Conservation (phyloP, 1,284 basidiomycete genomes). For the Ustilago bromivora region DNA sequence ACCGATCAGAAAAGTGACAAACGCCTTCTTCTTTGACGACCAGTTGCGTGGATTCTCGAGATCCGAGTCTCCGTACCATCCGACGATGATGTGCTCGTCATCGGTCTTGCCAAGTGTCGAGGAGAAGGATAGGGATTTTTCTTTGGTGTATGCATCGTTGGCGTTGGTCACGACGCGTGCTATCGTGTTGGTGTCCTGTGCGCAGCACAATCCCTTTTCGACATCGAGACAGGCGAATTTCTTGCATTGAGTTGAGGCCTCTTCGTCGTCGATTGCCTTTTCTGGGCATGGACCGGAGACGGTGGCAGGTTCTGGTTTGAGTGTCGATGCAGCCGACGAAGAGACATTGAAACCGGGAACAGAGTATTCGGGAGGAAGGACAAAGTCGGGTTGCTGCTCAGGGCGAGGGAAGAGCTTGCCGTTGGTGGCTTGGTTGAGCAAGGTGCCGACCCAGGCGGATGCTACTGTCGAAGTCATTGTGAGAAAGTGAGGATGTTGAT, state of each 20-base stretch:
- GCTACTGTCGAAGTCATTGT: constrained; percentile 28
- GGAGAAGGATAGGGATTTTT: constrained; percentile 2
- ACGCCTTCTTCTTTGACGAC: constrained; percentile 46
- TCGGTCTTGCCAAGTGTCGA: background rate
- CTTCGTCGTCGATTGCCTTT: background rate
- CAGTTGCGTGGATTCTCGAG: constrained; percentile 54
- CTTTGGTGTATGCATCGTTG: background rate
- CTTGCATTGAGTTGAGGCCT: background rate
- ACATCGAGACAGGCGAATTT: constrained; percentile 9
- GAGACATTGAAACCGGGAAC: background rate
- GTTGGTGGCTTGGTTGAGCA: constrained; percentile 33
- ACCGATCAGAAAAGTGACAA: constrained; percentile 33
- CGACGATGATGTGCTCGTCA: constrained; percentile 69
- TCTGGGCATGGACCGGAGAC: background rate
- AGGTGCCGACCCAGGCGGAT: constrained; percentile 36
- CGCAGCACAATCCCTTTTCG: constrained; percentile 11
- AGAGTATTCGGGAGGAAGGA: constrained; percentile 10
- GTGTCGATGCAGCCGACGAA: background rate
- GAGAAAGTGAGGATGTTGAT: background rate
- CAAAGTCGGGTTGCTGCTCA: constrained; percentile 28
- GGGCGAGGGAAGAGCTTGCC: constrained; percentile 28
- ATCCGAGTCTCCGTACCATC: constrained; percentile 62
- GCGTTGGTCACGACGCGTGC: constrained; percentile 16
- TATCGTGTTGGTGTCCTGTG: constrained; percentile 6
- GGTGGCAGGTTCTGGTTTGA: constrained; percentile 10